Evolutionary conservation across 2,329 filamentous ascomycete genomes (phyloP).

Genomic region (Phaeoacremonium minimum): DNA sequence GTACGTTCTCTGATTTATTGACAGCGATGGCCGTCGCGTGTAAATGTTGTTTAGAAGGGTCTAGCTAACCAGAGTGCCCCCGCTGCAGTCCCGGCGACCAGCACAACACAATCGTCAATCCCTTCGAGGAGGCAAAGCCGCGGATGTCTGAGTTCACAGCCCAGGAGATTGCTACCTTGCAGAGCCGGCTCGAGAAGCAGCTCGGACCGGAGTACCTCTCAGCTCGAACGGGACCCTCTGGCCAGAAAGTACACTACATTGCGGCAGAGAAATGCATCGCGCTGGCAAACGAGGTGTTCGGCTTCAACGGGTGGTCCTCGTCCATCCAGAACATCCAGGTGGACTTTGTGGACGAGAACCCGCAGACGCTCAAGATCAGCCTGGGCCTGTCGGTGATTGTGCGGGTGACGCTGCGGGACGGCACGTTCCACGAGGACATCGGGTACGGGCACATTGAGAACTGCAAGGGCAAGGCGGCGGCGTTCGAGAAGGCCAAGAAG

Average conservation of each 20-base stretch:
- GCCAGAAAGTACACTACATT: constrained; percentile 86
- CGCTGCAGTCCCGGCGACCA: constrained; percentile 62
- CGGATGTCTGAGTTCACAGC: constrained; percentile 79
- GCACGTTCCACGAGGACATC: constrained; percentile 96
- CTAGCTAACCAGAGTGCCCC: too few relatives aligned
- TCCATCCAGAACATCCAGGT: constrained; percentile 93
- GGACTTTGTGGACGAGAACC: constrained; percentile 89
- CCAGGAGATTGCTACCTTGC: constrained; percentile 83
- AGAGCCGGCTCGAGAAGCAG: constrained; percentile 84
- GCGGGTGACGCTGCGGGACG: constrained; percentile 83
- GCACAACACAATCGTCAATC: constrained; percentile 63
- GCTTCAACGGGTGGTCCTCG: constrained; percentile 96
- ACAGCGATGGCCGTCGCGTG: too few relatives aligned
- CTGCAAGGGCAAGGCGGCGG: constrained; percentile 87
- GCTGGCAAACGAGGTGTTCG: constrained; percentile 91
- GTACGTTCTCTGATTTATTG: too few relatives aligned
- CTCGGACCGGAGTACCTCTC: constrained; percentile 96
- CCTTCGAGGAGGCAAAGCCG: constrained; percentile 70
- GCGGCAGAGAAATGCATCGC: constrained; percentile 96
- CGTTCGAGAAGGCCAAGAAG: constrained; percentile 98
- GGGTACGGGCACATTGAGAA: constrained; percentile 98
- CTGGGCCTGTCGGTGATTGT: constrained; percentile 88
- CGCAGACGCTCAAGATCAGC: constrained; percentile 71
- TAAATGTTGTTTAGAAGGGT: too few relatives aligned
- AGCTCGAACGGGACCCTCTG: constrained; percentile 74